These are phyloP conservation scores for Fusarium sp. DNA, from an alignment of 2,329 filamentous ascomycete genomes.

Conservation along the genomic window DNA sequence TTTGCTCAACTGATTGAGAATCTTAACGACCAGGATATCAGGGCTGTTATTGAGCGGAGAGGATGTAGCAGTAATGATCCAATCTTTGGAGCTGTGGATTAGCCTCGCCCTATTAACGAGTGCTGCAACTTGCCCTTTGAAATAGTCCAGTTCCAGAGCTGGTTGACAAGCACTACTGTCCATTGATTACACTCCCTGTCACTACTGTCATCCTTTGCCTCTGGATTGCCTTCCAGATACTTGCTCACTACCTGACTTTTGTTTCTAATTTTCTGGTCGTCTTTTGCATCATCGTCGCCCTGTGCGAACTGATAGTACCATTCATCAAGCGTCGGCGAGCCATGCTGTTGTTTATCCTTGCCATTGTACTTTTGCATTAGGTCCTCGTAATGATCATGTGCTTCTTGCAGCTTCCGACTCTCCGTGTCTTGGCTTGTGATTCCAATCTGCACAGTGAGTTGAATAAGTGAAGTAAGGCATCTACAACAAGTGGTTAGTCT, in stretches of 20 bases:
- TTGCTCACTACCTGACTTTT: background rate
- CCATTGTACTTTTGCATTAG: background rate
- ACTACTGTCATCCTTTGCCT: rapidly evolving
- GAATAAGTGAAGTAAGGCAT: too few species aligned
- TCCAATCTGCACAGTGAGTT: too few species aligned
- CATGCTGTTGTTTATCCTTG: background rate
- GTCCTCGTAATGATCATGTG: rapidly evolving
- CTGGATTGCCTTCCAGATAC: background rate
- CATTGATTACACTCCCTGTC: background rate
- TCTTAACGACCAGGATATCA: background rate
- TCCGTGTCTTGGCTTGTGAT: too few species aligned
- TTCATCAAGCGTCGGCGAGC: background rate
- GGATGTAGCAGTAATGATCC: background rate
- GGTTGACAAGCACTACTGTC: background rate
- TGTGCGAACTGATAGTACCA: conserved; percentile 3
- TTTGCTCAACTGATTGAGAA: background rate
- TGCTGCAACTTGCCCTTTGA: background rate
- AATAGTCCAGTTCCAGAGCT: conserved; percentile 7
- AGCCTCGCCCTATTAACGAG: too few species aligned
- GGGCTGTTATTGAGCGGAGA: background rate
- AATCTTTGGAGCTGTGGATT: too few species aligned
- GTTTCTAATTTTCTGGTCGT: background rate
- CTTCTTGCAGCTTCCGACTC: too few species aligned
- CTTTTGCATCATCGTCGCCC: rapidly evolving
- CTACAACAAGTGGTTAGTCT: too few species aligned